Evolutionary conservation across 164 flowering plant genomes (phyloP), one percentile per base, ranked within the genome.

Genomic region (Macadamia tetraphylla): DNA sequence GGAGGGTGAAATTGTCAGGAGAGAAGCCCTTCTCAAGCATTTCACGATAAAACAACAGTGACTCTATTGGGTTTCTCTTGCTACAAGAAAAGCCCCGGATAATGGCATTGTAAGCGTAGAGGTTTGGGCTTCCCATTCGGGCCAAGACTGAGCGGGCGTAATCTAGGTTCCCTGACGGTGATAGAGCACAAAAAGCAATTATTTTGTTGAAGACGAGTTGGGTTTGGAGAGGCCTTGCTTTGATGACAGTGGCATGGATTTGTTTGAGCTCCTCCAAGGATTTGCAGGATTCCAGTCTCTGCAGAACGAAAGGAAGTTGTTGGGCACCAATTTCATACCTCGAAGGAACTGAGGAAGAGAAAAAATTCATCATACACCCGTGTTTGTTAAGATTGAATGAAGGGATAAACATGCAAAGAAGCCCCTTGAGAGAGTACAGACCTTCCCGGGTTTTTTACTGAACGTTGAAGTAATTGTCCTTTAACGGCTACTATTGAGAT

Each of bases 1-100:
- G 81, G 53, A 70, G 1, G 1, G 79, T 79, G 35, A 67, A 79
- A 14, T 64, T 62, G 59, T 79, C 72, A 10, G 79, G 79, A 49
- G 49, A 14, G 29, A 70, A 48, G 29, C 80, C 80, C 29, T 71
- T 71, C 8, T 10, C 51, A 3, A 78, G 55, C 76, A 81, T 74
- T 35, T 75, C 77, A 6, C 43, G 23, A 10, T 60, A 75, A 3
- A 78, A 29, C 3, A 60, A 59, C 17, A 80, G 30, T 1, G 73
- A 71, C 40, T 70, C 62, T 0, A 71, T 17, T 7, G 75, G 71
- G 29, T 64, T 62, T 46, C 51, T 11, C 29, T 65, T 58, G 43
- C 62, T 58, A 63, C 46, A 30, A 44, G 75, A 67, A 57, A 79
- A 55, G 51, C 57, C 43, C 55, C 68, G 57, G 30, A 81, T 72